Evolutionary conservation across 2,329 filamentous ascomycete genomes (phyloP).

Genomic region (Xylaria sp.): DNA sequence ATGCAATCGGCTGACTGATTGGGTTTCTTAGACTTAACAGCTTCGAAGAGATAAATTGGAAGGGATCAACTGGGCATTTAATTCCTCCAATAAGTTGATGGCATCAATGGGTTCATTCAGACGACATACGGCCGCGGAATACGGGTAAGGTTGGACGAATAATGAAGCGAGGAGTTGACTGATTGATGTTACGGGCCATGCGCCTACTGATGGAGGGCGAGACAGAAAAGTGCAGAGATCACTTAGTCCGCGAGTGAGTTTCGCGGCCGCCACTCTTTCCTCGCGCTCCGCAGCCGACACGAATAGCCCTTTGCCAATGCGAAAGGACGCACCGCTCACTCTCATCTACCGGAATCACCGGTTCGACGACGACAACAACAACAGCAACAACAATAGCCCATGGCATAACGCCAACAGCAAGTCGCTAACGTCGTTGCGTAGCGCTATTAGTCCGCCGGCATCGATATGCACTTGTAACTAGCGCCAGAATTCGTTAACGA

Average conservation of each 20-base stretch:
- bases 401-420: too few relatives aligned
- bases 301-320: too few relatives aligned
- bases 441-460: not conserved
- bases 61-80: not conserved
- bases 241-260: not conserved
- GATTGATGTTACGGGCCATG: not conserved
- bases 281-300: too few relatives aligned
- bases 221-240: not conserved
- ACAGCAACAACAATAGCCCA: too few relatives aligned
- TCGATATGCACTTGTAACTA: not conserved
- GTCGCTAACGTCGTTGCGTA: not conserved
- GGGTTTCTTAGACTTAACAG: not conserved
- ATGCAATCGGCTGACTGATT: not conserved
- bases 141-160: not conserved
- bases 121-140: not conserved
- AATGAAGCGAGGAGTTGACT: not conserved
- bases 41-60: not conserved
- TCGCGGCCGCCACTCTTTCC: too few relatives aligned
- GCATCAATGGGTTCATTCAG: not conserved
- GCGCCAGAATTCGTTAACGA: not conserved
- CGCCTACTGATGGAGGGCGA: not conserved
- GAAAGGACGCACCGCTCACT: too few relatives aligned
- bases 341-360: too few relatives aligned
- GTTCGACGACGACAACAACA: too few relatives aligned
- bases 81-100: constrained; percentile 7